Evolutionary conservation across 192 early-diverging fungal genomes (phyloP), one percentile per base, ranked within the genome.

Genomic region (Podila clonocystis): DNA sequence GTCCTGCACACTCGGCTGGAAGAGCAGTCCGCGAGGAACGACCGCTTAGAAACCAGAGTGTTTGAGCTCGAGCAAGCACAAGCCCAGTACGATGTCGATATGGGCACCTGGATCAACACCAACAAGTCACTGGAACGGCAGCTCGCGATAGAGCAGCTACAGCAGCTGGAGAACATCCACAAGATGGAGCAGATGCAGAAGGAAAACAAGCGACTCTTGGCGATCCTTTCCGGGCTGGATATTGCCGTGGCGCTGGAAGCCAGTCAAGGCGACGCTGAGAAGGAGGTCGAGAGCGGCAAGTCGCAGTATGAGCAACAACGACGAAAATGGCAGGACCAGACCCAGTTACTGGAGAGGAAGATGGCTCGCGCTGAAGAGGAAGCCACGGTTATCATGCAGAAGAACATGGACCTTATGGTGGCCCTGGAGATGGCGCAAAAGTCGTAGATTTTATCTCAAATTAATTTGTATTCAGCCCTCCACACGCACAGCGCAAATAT

Each of bases 391-490:
- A 68, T 72, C 29, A 45, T 68, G 60, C 65, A 79, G 29, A 79
- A 72, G 61, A 79, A 79, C 30, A 79, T 79, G 76, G 76, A 79
- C 28, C 55, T 79, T 12, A 79, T 72, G 65, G 76, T 79, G 1
- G 65, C 76, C 36, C 50, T 79, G 3, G 76, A 79, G 19, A 50
- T 68, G 61, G 65, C 61, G 13, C 75, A 72, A 5, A 45, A 15
- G 41, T 45, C 41, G 41, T 45, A 45, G 41, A 45, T 45, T 15
- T 15, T 13, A 12, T 41, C 38, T 5, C 33, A 41, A 41, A 41
- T 41, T 45, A 45, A 45, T 12, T 45, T 45, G 0, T 45, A 45
- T 4, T 13, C 2, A 45, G 17, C 13, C 15, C 41, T 15, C 11
- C 41, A 17, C 13, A 45, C 31, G 9, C 41, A 45, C 41, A 45